Percentiles rank a stretch among this genome's conserved stretches.
phyloP scores from a whole-genome alignment of 495 filamentous ascomycete species.

The Friedmanniomyces simplex region DNA sequence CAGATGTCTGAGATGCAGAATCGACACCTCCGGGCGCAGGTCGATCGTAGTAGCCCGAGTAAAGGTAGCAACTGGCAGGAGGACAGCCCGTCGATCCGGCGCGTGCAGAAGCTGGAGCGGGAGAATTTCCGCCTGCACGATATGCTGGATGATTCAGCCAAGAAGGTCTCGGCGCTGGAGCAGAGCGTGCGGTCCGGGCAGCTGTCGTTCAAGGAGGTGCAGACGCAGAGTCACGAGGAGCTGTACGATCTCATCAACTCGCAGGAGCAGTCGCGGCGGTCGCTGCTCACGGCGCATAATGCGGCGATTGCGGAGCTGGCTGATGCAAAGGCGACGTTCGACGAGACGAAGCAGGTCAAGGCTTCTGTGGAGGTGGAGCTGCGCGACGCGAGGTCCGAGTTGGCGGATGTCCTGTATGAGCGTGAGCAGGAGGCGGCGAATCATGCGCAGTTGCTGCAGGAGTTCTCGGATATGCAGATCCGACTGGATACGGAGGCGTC shows the following conservation, averaged over 20 bases:
- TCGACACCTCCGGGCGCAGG: slow-evolving; percentile 80
- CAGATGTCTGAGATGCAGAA: slow-evolving; percentile 96
- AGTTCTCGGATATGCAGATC: slow-evolving; percentile 91
- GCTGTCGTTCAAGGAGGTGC: slow-evolving; percentile 80
- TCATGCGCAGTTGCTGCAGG: slow-evolving; percentile 77
- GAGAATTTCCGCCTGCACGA: slow-evolving; percentile 89
- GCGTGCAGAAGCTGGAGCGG: slow-evolving; percentile 84
- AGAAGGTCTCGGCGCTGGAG: slow-evolving; percentile 86
- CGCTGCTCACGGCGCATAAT: slow-evolving; percentile 74
- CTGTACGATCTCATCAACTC: slow-evolving; percentile 87
- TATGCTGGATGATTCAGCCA: slow-evolving; percentile 86
- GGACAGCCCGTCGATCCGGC: slow-evolving; percentile 71
- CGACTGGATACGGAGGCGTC: slow-evolving; percentile 81
- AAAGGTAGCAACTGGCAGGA: slow-evolving; percentile 54
- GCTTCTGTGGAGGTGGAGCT: slow-evolving; percentile 78
- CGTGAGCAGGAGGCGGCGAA: slow-evolving; percentile 77
- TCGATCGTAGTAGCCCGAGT: slow-evolving; percentile 55
- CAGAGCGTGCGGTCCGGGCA: slow-evolving; percentile 81
- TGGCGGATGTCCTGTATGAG: slow-evolving; percentile 64
- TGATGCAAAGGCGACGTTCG: slow-evolving; percentile 76
- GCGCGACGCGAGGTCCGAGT: slow-evolving; percentile 70
- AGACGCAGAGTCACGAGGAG: slow-evolving; percentile 89
- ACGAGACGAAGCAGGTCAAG: slow-evolving; percentile 71
- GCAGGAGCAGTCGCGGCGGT: slow-evolving; percentile 79
- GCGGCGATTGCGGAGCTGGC: slow-evolving; percentile 72